phyloP scores from a whole-genome alignment of 768 basidiomycete species.

The Mycena chlorophos region DNA sequence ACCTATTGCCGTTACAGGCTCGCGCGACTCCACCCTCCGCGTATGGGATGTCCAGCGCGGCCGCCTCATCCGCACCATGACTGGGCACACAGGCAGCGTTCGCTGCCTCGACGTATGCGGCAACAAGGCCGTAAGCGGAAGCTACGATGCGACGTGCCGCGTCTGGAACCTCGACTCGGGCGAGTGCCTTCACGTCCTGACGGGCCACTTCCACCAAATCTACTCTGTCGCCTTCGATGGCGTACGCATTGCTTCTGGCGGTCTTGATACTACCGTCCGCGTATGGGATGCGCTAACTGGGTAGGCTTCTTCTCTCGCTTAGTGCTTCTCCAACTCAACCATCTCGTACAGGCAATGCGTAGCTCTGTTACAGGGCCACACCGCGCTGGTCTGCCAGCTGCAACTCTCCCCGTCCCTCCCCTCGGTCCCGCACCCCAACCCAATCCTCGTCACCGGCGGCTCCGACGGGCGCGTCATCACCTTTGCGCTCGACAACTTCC shows the following conservation, averaged over 20 bases:
- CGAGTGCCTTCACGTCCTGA: conserved; percentile 76
- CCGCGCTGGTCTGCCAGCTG: conserved; percentile 87
- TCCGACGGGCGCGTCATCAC: conserved; percentile 82
- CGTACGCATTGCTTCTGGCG: conserved; percentile 75
- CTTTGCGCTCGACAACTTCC: conserved; percentile 52
- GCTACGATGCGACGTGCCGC: conserved; percentile 87
- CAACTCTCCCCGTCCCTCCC: conserved; percentile 60
- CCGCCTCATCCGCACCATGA: conserved; percentile 58
- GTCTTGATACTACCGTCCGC: conserved; percentile 90
- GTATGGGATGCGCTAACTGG: conserved; percentile 88
- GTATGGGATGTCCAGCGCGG: conserved; percentile 95
- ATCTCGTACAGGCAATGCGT: conserved; percentile 59
- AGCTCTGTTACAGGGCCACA: conserved; percentile 88
- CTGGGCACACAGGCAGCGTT: conserved; percentile 81
- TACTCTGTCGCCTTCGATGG: conserved; percentile 93
- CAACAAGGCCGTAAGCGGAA: conserved; percentile 82
- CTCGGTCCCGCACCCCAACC: conserved; percentile 78
- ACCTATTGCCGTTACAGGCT: conserved; percentile 88
- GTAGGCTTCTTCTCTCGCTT: conserved; percentile 41
- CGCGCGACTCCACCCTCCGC: conserved; percentile 80
- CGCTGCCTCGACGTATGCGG: conserved; percentile 88
- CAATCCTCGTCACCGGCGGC: conserved; percentile 64
- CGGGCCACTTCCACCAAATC: conserved; percentile 85
- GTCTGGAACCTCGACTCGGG: conserved; percentile 94
- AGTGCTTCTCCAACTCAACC: conserved; percentile 3